Conservation (phyloP, 2,329 filamentous ascomycete species). For the Trichoderma guizhouense region DNA sequence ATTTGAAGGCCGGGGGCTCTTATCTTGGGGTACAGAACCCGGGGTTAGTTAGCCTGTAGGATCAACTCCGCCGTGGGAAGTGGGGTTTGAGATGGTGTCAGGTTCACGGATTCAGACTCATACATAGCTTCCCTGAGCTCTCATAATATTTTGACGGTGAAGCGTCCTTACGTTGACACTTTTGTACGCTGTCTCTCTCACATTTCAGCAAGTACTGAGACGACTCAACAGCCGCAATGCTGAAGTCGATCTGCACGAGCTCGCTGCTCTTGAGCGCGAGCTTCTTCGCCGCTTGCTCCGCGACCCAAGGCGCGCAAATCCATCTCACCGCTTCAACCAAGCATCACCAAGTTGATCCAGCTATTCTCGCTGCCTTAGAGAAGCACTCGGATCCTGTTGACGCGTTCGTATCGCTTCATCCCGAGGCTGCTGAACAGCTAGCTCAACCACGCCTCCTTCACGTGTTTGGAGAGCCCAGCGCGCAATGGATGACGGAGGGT, state of each 20-base stretch:
- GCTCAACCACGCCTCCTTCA: conserved; percentile 57
- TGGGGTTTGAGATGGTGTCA: background rate
- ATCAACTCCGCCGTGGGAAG: background rate
- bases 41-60: background rate
- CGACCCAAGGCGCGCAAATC: conserved; percentile 18
- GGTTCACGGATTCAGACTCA: background rate
- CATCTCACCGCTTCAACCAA: conserved; percentile 15
- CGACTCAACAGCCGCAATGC: background rate
- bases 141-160: background rate
- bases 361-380: conserved; percentile 26
- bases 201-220: background rate
- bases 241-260: conserved; percentile 12
- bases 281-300: conserved; percentile 5
- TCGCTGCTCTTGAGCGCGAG: conserved; percentile 13
- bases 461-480: conserved; percentile 57
- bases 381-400: conserved; percentile 30
- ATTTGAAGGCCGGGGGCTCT: no score
- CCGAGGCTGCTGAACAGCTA: conserved; percentile 27
- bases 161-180: background rate
- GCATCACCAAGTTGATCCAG: conserved; percentile 23
- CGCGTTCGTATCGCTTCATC: conserved; percentile 27
- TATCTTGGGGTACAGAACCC: background rate
- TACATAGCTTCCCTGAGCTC: background rate
- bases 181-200: background rate
- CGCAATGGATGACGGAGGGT: conserved; percentile 67